phyloP scores from a whole-genome alignment of 2,329 filamentous ascomycete genomes.

The Fusarium sp. region DNA sequence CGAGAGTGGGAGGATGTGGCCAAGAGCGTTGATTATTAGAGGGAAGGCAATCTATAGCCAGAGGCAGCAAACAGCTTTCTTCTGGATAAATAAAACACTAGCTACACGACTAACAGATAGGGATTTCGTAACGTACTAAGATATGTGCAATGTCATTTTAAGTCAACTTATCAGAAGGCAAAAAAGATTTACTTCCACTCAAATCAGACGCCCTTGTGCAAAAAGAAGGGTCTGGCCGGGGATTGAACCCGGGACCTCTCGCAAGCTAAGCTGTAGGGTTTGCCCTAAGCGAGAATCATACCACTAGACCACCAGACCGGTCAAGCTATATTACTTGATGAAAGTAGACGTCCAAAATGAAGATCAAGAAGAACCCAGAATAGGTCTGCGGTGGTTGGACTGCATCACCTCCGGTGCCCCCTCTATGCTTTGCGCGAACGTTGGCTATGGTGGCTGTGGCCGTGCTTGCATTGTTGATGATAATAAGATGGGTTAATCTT shows the following conservation, averaged over 20 bases:
- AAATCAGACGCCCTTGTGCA: background rate
- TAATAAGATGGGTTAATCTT: background rate
- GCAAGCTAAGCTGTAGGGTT: constrained; percentile 57
- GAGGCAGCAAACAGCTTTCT: no score
- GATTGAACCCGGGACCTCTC: constrained; percentile 65
- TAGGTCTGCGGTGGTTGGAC: no score
- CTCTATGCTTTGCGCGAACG: no score
- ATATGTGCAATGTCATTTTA: no score
- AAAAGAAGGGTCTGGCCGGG: constrained; percentile 60
- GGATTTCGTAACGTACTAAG: no score
- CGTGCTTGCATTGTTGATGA: background rate
- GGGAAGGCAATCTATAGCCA: no score
- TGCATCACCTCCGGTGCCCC: no score
- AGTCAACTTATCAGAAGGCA: no score
- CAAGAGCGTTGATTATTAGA: constrained; percentile 61
- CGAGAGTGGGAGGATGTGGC: constrained; percentile 65
- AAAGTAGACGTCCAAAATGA: background rate
- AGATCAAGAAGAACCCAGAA: background rate
- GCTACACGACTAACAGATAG: background rate
- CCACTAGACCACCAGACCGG: constrained; percentile 73
- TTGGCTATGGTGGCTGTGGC: background rate
- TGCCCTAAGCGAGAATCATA: constrained; percentile 81
- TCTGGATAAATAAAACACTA: no score
- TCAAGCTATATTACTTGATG: background rate
- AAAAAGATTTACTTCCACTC: no score